A percentile compares a stretch with the other conserved stretches of the same genome.
These are phyloP conservation scores for Candida xyloterini DNA, from an alignment of 805 yeast species.

Conservation along the genomic window DNA sequence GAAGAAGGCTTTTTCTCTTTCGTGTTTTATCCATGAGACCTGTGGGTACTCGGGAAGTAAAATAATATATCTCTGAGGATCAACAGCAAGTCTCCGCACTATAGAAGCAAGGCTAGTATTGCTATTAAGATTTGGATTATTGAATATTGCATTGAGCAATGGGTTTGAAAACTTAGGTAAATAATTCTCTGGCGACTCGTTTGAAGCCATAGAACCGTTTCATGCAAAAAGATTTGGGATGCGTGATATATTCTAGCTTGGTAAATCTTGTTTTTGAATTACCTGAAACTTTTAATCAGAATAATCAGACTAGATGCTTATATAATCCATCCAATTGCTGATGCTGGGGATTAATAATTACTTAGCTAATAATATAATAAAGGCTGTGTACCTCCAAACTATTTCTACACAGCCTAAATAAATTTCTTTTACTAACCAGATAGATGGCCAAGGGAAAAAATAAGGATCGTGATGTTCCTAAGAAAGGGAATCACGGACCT, in stretches of 20 bases:
- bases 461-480: slow-evolving; percentile 41
- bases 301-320: too few species aligned
- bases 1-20: slow-evolving; percentile 29
- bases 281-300: too few species aligned
- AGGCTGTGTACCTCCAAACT: too few species aligned
- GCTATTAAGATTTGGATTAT: slow-evolving; percentile 53
- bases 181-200: slow-evolving; percentile 24
- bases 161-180: slow-evolving; percentile 59
- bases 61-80: slow-evolving; percentile 52
- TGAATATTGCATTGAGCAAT: slow-evolving; percentile 60
- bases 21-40: slow-evolving; percentile 39
- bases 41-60: slow-evolving; percentile 58
- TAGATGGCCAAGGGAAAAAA: slow-evolving; percentile 54
- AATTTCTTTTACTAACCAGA: background rate
- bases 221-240: background rate
- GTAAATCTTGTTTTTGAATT: too few species aligned
- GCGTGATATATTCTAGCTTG: too few species aligned
- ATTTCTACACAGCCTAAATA: too few species aligned
- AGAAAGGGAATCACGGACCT: slow-evolving; percentile 38
- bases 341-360: too few species aligned
- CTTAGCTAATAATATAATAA: too few species aligned
- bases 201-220: slow-evolving; percentile 1
- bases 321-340: too few species aligned
- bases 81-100: slow-evolving; percentile 39
- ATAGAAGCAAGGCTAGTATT: slow-evolving; percentile 45